These are phyloP conservation scores for Termitomyces sp. DNA, from an alignment of 768 basidiomycete genomes.

Conservation along the genomic window DNA sequence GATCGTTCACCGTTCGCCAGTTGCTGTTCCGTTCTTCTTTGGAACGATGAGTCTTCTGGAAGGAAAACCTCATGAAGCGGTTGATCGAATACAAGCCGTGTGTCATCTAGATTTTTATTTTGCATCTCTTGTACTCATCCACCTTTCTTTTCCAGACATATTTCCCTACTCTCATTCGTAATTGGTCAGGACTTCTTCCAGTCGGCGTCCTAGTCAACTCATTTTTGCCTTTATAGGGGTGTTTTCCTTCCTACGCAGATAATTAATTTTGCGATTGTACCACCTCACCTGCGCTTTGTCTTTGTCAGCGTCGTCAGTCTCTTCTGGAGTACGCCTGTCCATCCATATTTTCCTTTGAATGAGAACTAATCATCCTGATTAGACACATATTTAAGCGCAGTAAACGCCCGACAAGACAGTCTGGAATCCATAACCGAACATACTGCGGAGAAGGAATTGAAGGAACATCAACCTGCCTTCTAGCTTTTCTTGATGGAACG, in stretches of 20 bases:
- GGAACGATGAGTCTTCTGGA: constrained; percentile 78
- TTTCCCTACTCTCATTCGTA: constrained; percentile 65
- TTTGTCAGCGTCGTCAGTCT: constrained; percentile 72
- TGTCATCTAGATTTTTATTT: constrained; percentile 9
- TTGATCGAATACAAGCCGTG: constrained; percentile 44
- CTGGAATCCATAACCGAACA: not conserved
- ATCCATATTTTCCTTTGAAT: not conserved
- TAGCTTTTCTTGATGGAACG: not conserved
- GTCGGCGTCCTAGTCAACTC: not conserved
- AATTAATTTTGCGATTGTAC: constrained; percentile 74
- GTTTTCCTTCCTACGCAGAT: constrained; percentile 75
- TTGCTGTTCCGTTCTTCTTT: constrained; percentile 49
- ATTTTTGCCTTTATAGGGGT: constrained; percentile 33
- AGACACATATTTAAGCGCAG: constrained; percentile 63
- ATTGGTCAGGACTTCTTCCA: constrained; percentile 46
- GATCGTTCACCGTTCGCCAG: constrained; percentile 16
- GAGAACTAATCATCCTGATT: not conserved
- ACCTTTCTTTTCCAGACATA: constrained; percentile 43
- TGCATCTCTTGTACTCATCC: not conserved
- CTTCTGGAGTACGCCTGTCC: constrained; percentile 64
- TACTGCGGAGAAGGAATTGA: not conserved
- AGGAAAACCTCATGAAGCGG: constrained; percentile 51
- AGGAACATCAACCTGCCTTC: not conserved
- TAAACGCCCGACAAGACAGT: constrained; percentile 34
- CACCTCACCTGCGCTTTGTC: constrained; percentile 71